Base-by-base conservation (phyloP, 208 protist species). In the Porcisia hertigi region DNA sequence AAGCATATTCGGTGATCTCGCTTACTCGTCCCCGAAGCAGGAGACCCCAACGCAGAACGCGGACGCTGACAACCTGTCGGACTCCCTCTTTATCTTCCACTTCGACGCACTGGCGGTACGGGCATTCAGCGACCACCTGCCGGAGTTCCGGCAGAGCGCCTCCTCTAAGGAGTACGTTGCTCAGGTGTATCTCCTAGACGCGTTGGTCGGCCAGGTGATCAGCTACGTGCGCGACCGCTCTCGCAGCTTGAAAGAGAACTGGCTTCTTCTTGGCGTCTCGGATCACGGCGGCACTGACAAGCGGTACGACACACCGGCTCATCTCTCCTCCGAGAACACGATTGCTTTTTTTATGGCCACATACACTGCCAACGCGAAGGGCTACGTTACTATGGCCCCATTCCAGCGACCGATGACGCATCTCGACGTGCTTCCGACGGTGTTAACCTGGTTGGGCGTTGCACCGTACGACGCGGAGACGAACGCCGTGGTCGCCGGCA, bases 391-490 rank as follows among this genome's bases (percentile, higher is more conserved):
- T 23, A 78, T 95, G 57, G 57, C 79, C 18, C 78, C 84, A 36
- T 73, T 94, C 36, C 64, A 75, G 75, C 76, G 75, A 47, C 81
- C 87, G n/a, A 77, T 82, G 55, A 84, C 86, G 52, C 86, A 92
- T 73, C 79, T 94, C 58, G 91, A 95, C 72, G 88, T 93, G 25
- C 77, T 86, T 45, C 89, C 91, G 71, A 95, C 91, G 49, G 86
- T 87, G 49, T 83, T 95, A 76, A 82, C 82, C 47, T 95, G 91
- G 91, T 79, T 95, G 34, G 85, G 87, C 76, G 65, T 93, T 3
- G 85, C 82, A 0, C 89, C 91, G 45, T 93, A 79, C 73, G 88
- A 92, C 63, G 81, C 80, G 25, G 80, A 62, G 52, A 91, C 89
- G 75, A 76, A 81, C 53, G 76, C 62, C 3, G 79, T 80, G 20